These are phyloP conservation scores for Balansia obtecta DNA, from an alignment of 2,329 filamentous ascomycete species.

Conservation along the genomic window DNA sequence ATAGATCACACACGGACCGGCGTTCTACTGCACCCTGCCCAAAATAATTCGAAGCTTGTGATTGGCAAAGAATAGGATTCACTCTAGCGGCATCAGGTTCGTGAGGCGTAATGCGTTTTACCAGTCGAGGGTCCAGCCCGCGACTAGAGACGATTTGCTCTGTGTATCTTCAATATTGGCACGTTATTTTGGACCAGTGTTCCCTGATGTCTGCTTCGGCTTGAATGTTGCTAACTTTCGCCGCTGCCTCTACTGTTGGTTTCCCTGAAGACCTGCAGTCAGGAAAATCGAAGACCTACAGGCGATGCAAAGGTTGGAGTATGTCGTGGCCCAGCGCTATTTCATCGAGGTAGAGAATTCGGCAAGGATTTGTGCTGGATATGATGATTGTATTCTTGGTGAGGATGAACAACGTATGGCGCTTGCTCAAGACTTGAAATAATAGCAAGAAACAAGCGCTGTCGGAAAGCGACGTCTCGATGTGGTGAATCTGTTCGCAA, in stretches of 20 bases:
- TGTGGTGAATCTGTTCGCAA: too few species aligned
- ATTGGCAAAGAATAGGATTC: background rate
- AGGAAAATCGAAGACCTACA: background rate
- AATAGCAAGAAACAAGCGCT: background rate
- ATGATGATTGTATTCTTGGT: too few species aligned
- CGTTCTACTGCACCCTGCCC: background rate
- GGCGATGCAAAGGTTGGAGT: background rate
- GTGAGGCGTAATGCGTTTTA: background rate
- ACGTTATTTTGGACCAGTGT: background rate
- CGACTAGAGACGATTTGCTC: background rate
- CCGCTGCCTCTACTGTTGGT: background rate
- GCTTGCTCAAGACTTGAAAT: background rate
- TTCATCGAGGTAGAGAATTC: background rate
- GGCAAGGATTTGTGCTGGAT: too few species aligned
- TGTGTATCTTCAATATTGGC: background rate
- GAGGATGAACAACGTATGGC: too few species aligned
- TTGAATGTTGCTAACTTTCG: background rate
- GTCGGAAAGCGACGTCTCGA: background rate
- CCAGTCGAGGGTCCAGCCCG: slow-evolving; percentile 7
- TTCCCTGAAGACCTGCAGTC: slow-evolving; percentile 1
- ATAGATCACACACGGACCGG: background rate
- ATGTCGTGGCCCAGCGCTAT: background rate
- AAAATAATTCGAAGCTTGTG: background rate
- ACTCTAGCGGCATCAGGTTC: slow-evolving; percentile 9
- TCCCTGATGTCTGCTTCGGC: background rate